Evolutionary conservation across 257 asterid species (phyloP).

Genomic region (Linderniella brevidens): DNA sequence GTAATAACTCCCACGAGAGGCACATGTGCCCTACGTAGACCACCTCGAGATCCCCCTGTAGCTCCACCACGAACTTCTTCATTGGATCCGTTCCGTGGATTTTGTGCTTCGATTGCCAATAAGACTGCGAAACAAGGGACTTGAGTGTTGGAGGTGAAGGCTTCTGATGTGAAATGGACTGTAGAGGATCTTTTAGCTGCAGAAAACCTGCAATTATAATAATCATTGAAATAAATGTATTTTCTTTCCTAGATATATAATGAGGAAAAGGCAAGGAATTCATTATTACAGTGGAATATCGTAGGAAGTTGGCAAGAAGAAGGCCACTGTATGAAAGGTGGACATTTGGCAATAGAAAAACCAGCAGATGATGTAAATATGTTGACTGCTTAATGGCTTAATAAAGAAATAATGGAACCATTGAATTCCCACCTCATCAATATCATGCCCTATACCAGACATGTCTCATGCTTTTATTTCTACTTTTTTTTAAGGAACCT

Average conservation of each 20-base stretch:
- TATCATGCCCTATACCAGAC: conserved; percentile 14
- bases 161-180: conserved; percentile 32
- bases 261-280: too few relatives aligned
- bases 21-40: conserved; percentile 90
- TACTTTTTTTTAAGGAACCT: conserved; percentile 11
- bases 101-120: conserved; percentile 45
- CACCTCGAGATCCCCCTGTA: conserved; percentile 68
- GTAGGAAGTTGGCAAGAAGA: conserved; percentile 8
- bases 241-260: neutral
- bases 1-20: conserved; percentile 93
- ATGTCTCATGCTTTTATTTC: conserved; percentile 16
- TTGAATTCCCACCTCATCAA: conserved; percentile 13
- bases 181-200: conserved; percentile 72
- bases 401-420: conserved; percentile 9
- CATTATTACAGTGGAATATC: conserved; percentile 1
- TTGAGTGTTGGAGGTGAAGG: conserved; percentile 38
- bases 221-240: neutral
- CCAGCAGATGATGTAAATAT: too few relatives aligned
- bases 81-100: conserved; percentile 49
- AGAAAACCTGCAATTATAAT: conserved; percentile 45
- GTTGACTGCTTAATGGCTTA: conserved; percentile 8
- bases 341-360: too few relatives aligned
- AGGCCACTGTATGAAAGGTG: conserved; percentile 1
- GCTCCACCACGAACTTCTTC: conserved; percentile 58
- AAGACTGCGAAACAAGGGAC: conserved; percentile 40